Conservation (phyloP, 108 stramenopile species). For the Craspedostauros australis region DNA sequence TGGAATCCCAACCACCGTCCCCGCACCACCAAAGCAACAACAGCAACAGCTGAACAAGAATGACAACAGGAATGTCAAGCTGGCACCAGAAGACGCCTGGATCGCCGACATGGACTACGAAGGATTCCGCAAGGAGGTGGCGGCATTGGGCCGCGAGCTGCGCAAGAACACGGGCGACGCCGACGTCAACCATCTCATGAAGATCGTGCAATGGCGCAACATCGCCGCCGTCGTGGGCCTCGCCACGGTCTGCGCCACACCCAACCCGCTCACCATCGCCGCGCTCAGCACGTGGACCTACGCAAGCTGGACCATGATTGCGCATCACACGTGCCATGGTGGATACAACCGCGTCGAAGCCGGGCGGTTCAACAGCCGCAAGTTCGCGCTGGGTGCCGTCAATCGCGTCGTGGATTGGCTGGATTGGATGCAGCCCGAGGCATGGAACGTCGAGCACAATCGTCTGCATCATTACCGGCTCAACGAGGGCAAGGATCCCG, state of each 20-base stretch:
- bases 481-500: constrained; percentile 76
- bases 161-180: constrained; percentile 23
- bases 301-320: constrained; percentile 85
- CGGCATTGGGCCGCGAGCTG: constrained; percentile 41
- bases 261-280: constrained; percentile 56
- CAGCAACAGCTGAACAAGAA: too few relatives aligned
- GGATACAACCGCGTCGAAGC: constrained; percentile 80
- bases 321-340: constrained; percentile 84
- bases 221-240: constrained; percentile 24
- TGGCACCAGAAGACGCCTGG: constrained; percentile 38
- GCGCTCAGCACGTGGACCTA: constrained; percentile 70
- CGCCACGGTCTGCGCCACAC: constrained; percentile 25
- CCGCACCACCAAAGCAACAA: not conserved
- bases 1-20: not conserved
- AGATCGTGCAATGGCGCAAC: constrained; percentile 48
- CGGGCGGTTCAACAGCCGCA: constrained; percentile 63
- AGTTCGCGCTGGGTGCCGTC: constrained; percentile 71
- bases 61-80: too few relatives aligned
- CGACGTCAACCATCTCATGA: constrained; percentile 53
- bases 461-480: constrained; percentile 86
- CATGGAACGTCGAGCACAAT: constrained; percentile 94
- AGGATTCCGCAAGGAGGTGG: constrained; percentile 48
- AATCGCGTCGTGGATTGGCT: constrained; percentile 76
- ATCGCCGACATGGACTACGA: constrained; percentile 45
- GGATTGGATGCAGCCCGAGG: constrained; percentile 89